Conservation (phyloP, 169 alveolate genomes). For the Plasmodium billcollinsi region DNA sequence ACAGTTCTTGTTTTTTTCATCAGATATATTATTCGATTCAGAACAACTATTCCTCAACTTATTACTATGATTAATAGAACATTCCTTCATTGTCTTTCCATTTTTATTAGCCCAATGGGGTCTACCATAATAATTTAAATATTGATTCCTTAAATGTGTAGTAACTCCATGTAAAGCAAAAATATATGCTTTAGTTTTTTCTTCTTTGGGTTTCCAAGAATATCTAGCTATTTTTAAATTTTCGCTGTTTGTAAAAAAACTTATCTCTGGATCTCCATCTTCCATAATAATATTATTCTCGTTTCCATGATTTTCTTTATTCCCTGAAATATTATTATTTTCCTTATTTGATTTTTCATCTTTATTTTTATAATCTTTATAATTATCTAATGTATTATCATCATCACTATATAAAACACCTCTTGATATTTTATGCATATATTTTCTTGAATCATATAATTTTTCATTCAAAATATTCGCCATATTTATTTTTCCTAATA, state of each 20-base stretch:
- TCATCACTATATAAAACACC: no score
- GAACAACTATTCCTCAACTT: background rate
- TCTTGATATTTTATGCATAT: no score
- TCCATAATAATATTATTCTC: constrained; percentile 15
- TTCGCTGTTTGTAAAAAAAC: constrained; percentile 79
- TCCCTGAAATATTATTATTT: background rate
- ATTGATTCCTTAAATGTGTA: constrained; percentile 82
- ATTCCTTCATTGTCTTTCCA: background rate
- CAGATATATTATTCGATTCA: background rate
- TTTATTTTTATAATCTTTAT: background rate
- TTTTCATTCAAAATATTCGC: no score
- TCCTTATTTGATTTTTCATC: background rate
- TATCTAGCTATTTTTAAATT: constrained; percentile 81
- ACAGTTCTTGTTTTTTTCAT: background rate
- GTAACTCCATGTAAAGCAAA: constrained; percentile 83
- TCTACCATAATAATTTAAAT: constrained; percentile 75
- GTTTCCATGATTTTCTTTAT: constrained; percentile 11
- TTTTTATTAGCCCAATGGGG: constrained; percentile 38
- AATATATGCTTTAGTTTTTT: constrained; percentile 79
- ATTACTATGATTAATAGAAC: background rate
- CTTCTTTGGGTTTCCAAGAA: constrained; percentile 47
- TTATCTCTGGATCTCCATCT: constrained; percentile 79
- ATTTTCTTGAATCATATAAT: no score
- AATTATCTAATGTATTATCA: no score
- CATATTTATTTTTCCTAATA: no score